Conservation (phyloP, 2,329 filamentous ascomycete species). For the Fusarium sororula region DNA sequence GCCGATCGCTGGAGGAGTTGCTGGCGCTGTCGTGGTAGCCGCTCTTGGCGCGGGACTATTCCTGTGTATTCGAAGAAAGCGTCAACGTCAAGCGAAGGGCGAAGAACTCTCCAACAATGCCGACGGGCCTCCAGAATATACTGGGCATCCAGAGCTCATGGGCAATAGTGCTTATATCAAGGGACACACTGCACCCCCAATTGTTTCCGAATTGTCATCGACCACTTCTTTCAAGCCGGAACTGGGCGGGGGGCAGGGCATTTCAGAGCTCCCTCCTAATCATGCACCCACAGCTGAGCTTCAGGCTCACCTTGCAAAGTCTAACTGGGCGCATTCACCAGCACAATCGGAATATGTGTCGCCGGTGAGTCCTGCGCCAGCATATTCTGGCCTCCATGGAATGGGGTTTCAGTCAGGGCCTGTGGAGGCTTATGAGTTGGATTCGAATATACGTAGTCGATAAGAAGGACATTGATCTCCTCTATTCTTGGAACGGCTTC, state of each 20-base stretch:
- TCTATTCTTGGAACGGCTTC: not conserved
- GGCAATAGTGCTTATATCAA: slow-evolving; percentile 26
- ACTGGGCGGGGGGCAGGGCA: slow-evolving; percentile 33
- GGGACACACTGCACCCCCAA: slow-evolving; percentile 7
- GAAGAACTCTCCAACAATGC: slow-evolving; percentile 30
- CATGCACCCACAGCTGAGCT: slow-evolving; percentile 43
- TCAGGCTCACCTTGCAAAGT: slow-evolving; percentile 30
- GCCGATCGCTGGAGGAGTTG: slow-evolving; percentile 48
- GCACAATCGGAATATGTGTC: slow-evolving; percentile 27
- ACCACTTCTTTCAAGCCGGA: slow-evolving; percentile 39
- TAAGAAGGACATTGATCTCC: not conserved
- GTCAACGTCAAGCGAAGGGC: slow-evolving; percentile 38
- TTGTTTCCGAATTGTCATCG: slow-evolving; percentile 30
- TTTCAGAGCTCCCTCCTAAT: slow-evolving; percentile 37
- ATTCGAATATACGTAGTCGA: slow-evolving; percentile 30
- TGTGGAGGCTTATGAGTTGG: slow-evolving; percentile 47
- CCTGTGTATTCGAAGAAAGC: slow-evolving; percentile 51
- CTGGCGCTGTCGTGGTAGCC: slow-evolving; percentile 39
- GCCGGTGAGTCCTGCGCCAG: slow-evolving; percentile 12
- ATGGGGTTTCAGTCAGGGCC: slow-evolving; percentile 50
- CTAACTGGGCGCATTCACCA: slow-evolving; percentile 29
- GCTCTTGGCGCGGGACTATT: slow-evolving; percentile 44
- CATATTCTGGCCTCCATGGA: slow-evolving; percentile 25
- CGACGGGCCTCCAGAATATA: slow-evolving; percentile 30
- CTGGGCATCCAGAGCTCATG: slow-evolving; percentile 48